Conservation (phyloP, 495 filamentous ascomycete genomes). For the Xylaria telfairii region DNA sequence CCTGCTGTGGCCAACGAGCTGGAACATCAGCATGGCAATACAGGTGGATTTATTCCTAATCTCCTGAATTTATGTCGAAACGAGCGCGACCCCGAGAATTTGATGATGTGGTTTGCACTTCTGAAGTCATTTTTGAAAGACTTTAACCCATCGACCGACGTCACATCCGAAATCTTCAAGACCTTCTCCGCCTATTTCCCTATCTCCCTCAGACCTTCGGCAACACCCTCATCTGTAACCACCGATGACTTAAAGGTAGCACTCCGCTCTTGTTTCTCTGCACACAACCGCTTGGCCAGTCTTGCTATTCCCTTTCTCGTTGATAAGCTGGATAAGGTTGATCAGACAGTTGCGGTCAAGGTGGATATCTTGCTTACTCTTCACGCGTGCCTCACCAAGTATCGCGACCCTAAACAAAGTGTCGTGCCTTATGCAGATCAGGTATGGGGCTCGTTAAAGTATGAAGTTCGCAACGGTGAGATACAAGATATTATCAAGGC, state of each 20-base stretch:
- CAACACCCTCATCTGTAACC: conserved; percentile 50
- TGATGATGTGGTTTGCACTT: conserved; percentile 56
- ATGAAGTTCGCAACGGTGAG: conserved; percentile 63
- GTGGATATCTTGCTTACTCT: conserved; percentile 59
- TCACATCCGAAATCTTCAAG: conserved; percentile 53
- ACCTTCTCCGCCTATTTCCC: conserved; percentile 60
- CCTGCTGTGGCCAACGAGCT: conserved; percentile 46
- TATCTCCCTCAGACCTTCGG: conserved; percentile 53
- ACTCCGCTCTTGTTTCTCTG: conserved; percentile 54
- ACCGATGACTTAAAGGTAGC: conserved; percentile 55
- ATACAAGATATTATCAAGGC: conserved; percentile 56
- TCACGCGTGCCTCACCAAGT: conserved; percentile 50
- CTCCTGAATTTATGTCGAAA: conserved; percentile 51
- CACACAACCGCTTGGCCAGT: conserved; percentile 47
- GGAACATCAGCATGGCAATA: conserved; percentile 45
- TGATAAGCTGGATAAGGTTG: conserved; percentile 57
- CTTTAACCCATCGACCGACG: conserved; percentile 48
- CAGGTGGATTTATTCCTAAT: conserved; percentile 46
- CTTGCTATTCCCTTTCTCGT: conserved; percentile 53
- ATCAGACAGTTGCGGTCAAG: conserved; percentile 58
- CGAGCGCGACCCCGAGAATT: conserved; percentile 57
- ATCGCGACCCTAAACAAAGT: conserved; percentile 46
- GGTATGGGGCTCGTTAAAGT: conserved; percentile 62
- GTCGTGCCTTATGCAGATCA: conserved; percentile 49
- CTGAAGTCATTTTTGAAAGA: conserved; percentile 45